These are phyloP conservation scores for Russula ochroleuca DNA, from an alignment of 768 basidiomycete genomes.

Conservation along the genomic window DNA sequence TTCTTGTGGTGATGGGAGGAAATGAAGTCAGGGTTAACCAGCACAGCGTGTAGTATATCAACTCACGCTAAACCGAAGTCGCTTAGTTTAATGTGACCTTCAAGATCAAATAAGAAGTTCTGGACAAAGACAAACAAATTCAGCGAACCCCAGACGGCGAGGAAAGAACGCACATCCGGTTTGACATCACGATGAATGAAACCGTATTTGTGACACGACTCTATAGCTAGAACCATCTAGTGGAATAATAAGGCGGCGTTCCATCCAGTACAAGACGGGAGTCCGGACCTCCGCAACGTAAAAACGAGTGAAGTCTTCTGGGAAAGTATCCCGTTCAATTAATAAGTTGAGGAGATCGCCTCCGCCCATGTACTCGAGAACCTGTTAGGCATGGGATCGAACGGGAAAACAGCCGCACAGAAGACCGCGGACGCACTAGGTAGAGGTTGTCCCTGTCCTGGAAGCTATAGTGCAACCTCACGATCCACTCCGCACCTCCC, in stretches of 20 bases:
- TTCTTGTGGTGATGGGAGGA: constrained; percentile 42
- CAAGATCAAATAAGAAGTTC: constrained; percentile 94
- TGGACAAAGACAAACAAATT: constrained; percentile 34
- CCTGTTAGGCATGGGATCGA: constrained; percentile 61
- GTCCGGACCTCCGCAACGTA: constrained; percentile 83
- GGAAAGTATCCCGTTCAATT: constrained; percentile 87
- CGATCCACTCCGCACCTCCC: constrained; percentile 86
- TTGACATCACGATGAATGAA: constrained; percentile 99
- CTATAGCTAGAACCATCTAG: constrained; percentile 91
- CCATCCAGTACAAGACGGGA: constrained; percentile 13
- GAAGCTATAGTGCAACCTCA: constrained; percentile 88
- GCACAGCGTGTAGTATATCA: constrained; percentile 18
- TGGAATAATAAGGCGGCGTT: constrained; percentile 4
- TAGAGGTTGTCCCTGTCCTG: constrained; percentile 95
- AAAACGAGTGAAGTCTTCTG: constrained; percentile 88
- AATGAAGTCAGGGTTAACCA: constrained; percentile 7
- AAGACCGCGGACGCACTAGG: constrained; percentile 55
- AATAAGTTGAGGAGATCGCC: constrained; percentile 94
- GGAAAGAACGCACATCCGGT: constrained; percentile 62
- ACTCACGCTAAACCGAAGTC: constrained; percentile 96
- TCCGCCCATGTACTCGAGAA: constrained; percentile 93
- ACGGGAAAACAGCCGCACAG: constrained; percentile 22
- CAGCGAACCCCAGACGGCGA: constrained; percentile 3
- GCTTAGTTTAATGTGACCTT: constrained; percentile 90
- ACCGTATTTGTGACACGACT: constrained; percentile 88